These are phyloP conservation scores for Sutorius eximius DNA, from an alignment of 1,284 basidiomycete species.

Conservation along the genomic window DNA sequence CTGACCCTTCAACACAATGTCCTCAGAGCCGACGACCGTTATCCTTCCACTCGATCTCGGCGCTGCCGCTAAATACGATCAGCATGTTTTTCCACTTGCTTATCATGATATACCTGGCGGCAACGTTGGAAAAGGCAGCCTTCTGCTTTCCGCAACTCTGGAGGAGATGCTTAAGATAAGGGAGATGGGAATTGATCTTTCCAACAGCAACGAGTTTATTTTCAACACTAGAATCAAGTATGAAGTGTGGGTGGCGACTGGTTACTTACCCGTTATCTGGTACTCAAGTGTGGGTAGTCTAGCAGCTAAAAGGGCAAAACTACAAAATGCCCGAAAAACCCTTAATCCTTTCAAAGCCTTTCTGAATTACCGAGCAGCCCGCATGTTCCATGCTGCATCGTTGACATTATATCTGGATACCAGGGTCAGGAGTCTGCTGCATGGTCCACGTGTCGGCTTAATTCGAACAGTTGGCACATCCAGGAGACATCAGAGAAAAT, in stretches of 20 bases:
- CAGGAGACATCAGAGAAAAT: no score
- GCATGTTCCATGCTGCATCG: no score
- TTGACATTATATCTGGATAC: no score
- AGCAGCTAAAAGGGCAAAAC: not conserved
- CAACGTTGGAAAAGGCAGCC: not conserved
- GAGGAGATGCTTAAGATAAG: not conserved
- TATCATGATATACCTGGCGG: no score
- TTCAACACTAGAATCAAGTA: not conserved
- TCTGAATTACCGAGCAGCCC: not conserved
- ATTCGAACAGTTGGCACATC: no score
- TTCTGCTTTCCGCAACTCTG: not conserved
- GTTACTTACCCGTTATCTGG: no score
- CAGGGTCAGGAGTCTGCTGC: no score
- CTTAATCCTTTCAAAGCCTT: not conserved
- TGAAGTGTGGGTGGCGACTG: no score
- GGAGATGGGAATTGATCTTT: not conserved
- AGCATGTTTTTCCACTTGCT: not conserved
- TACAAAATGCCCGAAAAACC: not conserved
- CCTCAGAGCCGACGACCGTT: not conserved
- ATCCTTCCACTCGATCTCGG: not conserved
- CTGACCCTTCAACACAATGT: no score
- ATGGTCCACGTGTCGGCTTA: no score
- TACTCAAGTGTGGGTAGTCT: not conserved
- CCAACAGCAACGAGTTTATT: not conserved
- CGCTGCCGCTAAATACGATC: not conserved